These are phyloP conservation scores for Pichia heedii DNA, from an alignment of 805 yeast genomes.

Conservation along the genomic window DNA sequence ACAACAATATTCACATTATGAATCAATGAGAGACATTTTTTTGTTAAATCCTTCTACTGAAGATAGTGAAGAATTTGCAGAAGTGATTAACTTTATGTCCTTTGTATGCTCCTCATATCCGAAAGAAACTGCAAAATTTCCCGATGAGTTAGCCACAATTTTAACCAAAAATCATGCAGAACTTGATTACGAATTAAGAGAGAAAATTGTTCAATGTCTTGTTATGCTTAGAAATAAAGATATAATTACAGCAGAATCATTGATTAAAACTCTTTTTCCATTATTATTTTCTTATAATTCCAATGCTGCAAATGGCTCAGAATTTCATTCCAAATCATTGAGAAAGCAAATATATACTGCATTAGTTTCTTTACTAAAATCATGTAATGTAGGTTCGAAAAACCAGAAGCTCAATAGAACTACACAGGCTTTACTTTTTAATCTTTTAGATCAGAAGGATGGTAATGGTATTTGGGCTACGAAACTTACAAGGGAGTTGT, in stretches of 20 bases:
- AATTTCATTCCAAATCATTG: conserved; percentile 69
- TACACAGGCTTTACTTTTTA: conserved; percentile 87
- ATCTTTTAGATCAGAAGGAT: conserved; percentile 71
- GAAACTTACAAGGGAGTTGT: conserved; percentile 83
- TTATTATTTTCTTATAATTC: conserved; percentile 61
- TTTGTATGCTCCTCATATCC: conserved; percentile 91
- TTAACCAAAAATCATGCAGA: conserved; percentile 70
- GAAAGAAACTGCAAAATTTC: conserved; percentile 76
- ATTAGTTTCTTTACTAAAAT: conserved; percentile 66
- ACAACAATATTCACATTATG: conserved; percentile 89
- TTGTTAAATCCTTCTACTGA: conserved; percentile 58
- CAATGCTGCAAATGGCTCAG: conserved; percentile 34
- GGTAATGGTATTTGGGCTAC: conserved; percentile 91
- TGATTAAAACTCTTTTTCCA: conserved; percentile 86
- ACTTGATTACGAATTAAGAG: conserved; percentile 76
- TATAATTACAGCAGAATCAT: conserved; percentile 65
- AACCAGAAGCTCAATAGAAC: conserved; percentile 83
- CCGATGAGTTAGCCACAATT: conserved; percentile 65
- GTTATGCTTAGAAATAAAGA: conserved; percentile 86
- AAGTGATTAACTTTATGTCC: conserved; percentile 80
- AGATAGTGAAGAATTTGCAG: conserved; percentile 62
- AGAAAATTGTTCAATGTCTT: conserved; percentile 81
- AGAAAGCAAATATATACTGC: conserved; percentile 78
- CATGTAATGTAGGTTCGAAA: conserved; percentile 80
- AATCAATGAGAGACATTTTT: conserved; percentile 81